Conservation (phyloP, 106 monocot genomes). For the Iris macrosiphon region DNA sequence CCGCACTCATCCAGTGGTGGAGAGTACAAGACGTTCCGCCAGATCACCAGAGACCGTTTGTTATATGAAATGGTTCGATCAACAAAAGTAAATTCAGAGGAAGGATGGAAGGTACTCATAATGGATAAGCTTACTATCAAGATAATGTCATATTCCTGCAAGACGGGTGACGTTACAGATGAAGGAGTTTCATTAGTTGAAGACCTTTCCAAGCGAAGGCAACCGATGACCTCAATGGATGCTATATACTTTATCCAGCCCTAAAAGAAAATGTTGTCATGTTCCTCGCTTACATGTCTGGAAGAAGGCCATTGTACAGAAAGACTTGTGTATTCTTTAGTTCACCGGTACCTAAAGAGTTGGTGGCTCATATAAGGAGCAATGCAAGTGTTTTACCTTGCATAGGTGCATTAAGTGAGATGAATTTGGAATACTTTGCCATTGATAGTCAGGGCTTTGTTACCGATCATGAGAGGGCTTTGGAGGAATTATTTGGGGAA, state of each 20-base stretch:
- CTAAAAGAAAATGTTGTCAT: slow-evolving; percentile 80
- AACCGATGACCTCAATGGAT: slow-evolving; percentile 88
- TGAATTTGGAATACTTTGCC: slow-evolving; percentile 41
- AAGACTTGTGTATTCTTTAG: slow-evolving; percentile 99
- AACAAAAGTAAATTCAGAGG: slow-evolving; percentile 48
- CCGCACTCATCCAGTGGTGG: slow-evolving; percentile 35
- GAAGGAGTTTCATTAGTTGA: slow-evolving; percentile 95
- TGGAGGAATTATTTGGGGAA: slow-evolving; percentile 87
- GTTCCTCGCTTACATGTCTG: slow-evolving; percentile 95
- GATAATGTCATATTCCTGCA: slow-evolving; percentile 92
- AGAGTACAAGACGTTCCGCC: slow-evolving; percentile 48
- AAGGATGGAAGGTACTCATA: slow-evolving; percentile 88
- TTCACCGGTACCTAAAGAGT: slow-evolving; percentile 69
- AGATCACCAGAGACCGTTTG: slow-evolving; percentile 54
- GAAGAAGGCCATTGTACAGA: slow-evolving; percentile 84
- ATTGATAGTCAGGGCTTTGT: slow-evolving; percentile 70
- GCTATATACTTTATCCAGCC: slow-evolving; percentile 98
- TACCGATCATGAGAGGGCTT: slow-evolving; percentile 81
- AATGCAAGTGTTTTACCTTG: slow-evolving; percentile 81
- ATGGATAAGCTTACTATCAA: slow-evolving; percentile 95
- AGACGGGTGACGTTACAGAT: slow-evolving; percentile 94
- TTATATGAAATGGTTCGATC: slow-evolving; percentile 73
- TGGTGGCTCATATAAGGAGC: slow-evolving; percentile 68
- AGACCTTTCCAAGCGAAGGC: slow-evolving; percentile 86
- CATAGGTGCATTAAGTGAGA: slow-evolving; percentile 94